Percentiles rank a stretch among this genome's conserved stretches.
phyloP scores from a whole-genome alignment of 2,329 filamentous ascomycete species.

The Paracamarosporium sp. region DNA sequence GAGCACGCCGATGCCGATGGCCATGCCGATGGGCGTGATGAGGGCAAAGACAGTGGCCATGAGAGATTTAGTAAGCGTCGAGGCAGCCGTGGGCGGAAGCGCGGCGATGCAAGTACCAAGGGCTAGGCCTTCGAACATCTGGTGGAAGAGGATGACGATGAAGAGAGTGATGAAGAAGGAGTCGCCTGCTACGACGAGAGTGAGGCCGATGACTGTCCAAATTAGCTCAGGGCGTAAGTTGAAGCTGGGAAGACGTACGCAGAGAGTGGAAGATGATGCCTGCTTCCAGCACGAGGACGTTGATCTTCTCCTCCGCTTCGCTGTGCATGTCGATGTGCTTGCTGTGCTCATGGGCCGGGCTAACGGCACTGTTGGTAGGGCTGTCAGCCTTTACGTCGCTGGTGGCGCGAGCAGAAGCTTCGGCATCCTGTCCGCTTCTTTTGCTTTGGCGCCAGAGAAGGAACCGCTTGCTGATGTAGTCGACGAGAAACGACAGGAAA shows the following conservation, averaged over 20 bases:
- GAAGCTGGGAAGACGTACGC: slow-evolving; percentile 51
- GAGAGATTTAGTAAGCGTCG: slow-evolving; percentile 59
- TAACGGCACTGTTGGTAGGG: slow-evolving; percentile 21
- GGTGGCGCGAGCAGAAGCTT: slow-evolving; percentile 15
- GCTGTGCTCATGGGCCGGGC: slow-evolving; percentile 10
- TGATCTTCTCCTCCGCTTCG: slow-evolving; percentile 56
- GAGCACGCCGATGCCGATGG: slow-evolving; percentile 76
- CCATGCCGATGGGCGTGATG: slow-evolving; percentile 80
- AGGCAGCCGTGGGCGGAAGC: slow-evolving; percentile 52
- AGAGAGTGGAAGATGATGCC: slow-evolving; percentile 80
- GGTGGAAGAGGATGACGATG: slow-evolving; percentile 76
- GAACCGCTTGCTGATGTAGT: slow-evolving; percentile 70
- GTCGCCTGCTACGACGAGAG: slow-evolving; percentile 62
- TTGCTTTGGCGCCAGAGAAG: slow-evolving; percentile 49
- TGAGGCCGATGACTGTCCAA: slow-evolving; percentile 65
- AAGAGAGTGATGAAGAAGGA: slow-evolving; percentile 60
- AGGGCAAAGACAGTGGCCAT: slow-evolving; percentile 71
- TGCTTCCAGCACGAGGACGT: slow-evolving; percentile 73
- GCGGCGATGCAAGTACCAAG: slow-evolving; percentile 74
- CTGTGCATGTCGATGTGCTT: slow-evolving; percentile 29
- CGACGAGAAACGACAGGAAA: slow-evolving; percentile 74
- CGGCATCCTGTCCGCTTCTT: slow-evolving; percentile 17
- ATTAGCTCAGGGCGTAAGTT: background rate
- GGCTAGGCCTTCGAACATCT: slow-evolving; percentile 79
- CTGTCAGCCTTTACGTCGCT: slow-evolving; percentile 22